phyloP scores from a whole-genome alignment of 306 rosid genomes.

The Rosa rugosa region DNA sequence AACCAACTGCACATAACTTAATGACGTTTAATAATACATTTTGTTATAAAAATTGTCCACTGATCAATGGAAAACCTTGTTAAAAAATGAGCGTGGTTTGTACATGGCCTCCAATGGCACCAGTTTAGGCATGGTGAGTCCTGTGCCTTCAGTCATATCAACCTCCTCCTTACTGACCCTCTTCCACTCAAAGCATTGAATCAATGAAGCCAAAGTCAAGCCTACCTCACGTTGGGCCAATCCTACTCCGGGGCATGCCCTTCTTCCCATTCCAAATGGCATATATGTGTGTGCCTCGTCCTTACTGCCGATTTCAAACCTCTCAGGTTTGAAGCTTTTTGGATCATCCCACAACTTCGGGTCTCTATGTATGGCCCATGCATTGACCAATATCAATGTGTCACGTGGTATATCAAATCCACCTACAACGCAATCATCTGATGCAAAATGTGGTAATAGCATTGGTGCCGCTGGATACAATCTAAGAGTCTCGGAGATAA shows the following conservation, averaged over 20 bases:
- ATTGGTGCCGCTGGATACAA: conserved; percentile 29
- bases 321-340: not conserved
- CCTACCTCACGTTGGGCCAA: not conserved
- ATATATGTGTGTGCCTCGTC: not conserved
- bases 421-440: conserved; percentile 24
- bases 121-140: not conserved
- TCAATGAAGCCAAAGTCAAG: not conserved
- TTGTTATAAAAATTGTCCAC: too few species aligned
- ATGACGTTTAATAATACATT: too few species aligned
- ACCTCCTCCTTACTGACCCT: not conserved
- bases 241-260: not conserved
- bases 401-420: not conserved
- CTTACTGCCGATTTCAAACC: not conserved
- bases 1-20: too few species aligned
- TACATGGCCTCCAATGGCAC: conserved; percentile 7
- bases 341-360: not conserved
- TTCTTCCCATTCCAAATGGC: conserved; percentile 3
- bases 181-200: conserved; percentile 11
- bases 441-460: conserved; percentile 35
- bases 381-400: not conserved
- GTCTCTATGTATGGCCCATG: not conserved
- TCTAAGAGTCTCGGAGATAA: conserved; percentile 35
- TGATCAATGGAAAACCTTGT: too few species aligned
- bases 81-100: not conserved
- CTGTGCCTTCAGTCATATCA: not conserved